Evolutionary conservation across 208 protist species (phyloP).

Genomic region (Leptomonas pyrrhocoris): DNA sequence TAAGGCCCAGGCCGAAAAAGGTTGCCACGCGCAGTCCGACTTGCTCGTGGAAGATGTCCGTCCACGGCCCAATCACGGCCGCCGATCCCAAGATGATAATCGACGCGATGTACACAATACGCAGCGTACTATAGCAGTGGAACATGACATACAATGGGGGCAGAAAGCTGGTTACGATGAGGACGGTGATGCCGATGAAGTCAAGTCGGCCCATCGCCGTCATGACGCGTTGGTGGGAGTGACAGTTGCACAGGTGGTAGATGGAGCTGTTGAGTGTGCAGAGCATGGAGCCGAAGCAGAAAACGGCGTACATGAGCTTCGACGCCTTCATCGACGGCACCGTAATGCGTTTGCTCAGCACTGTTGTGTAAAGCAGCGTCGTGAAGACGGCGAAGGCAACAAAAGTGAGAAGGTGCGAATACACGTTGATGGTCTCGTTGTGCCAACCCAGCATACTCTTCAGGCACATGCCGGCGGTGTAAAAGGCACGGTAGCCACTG

Average conservation of each 20-base stretch:
- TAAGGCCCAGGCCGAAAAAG: conserved; percentile 71
- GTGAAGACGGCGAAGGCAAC: conserved; percentile 67
- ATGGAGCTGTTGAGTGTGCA: conserved; percentile 78
- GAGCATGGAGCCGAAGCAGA: conserved; percentile 69
- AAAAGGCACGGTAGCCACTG: conserved; percentile 72
- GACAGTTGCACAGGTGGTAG: conserved; percentile 75
- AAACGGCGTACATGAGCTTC: conserved; percentile 73
- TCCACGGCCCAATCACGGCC: conserved; percentile 71
- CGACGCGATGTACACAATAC: conserved; percentile 64
- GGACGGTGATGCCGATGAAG: conserved; percentile 84
- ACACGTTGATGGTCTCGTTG: conserved; percentile 91
- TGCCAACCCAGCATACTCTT: conserved; percentile 76
- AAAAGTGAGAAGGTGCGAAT: conserved; percentile 74
- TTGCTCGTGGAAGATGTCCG: conserved; percentile 59
- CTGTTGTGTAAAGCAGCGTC: conserved; percentile 48
- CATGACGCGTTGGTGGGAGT: conserved; percentile 56
- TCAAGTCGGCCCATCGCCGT: conserved; percentile 71
- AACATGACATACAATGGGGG: conserved; percentile 85
- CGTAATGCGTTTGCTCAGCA: conserved; percentile 29
- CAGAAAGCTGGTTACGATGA: conserved; percentile 84
- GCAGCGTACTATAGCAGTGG: conserved; percentile 58
- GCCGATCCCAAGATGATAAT: conserved; percentile 67
- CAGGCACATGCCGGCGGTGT: conserved; percentile 57
- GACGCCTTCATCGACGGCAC: conserved; percentile 19
- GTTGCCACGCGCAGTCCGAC: conserved; percentile 54